Base-by-base conservation (phyloP, 257 asterid genomes). In the Salvia rosmarinus region DNA sequence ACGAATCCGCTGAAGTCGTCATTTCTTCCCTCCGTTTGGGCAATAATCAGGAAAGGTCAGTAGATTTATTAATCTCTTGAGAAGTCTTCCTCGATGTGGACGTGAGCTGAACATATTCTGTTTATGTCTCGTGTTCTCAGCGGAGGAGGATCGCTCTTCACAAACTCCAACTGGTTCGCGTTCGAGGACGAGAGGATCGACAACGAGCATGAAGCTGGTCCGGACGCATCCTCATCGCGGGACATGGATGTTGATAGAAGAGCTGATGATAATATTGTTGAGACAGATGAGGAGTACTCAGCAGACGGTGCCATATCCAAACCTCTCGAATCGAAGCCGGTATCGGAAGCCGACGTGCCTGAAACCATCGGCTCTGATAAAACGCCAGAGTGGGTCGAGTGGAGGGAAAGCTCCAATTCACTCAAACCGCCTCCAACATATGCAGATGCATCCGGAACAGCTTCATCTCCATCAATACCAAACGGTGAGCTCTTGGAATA, bases 151-250 rank as follows among this genome's bases (percentile, higher is more conserved):
- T 87, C 92, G 20, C 90, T 87, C 59, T 87, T 88, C 77, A 88
- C 95, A 4, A 88, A 87, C 88, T 91, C 97, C 85, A 83, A 87
- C 63, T 90, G 97, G 97, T 87, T 90, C 65, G 95, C 95, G 12
- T 85, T 84, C 9, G 89, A 85, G 78, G 96, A 89, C 39, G 92
- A 80, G 34, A 81, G 84, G 74, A 64, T 56, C 35, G 77, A 59
- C 47, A 76, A 69, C 55, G 88, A 84, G 70, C 82, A 79, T n/a
- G 76, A 79, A 35, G 61, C 77, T 16, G 83, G 71, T 23, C 64
- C 81, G 46, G 70, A 63, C 55, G 63, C 89, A 72, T 88, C 96
- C 43, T 77, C 88, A 19, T 87, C 89, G 32, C 82, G 90, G 57
- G 44, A 82, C 30, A 32, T 6, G 39, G 75, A 43, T 12, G 75